Evolutionary conservation across 2,329 filamentous ascomycete genomes (phyloP).

Genomic region (Talaromyces amestolkiae): DNA sequence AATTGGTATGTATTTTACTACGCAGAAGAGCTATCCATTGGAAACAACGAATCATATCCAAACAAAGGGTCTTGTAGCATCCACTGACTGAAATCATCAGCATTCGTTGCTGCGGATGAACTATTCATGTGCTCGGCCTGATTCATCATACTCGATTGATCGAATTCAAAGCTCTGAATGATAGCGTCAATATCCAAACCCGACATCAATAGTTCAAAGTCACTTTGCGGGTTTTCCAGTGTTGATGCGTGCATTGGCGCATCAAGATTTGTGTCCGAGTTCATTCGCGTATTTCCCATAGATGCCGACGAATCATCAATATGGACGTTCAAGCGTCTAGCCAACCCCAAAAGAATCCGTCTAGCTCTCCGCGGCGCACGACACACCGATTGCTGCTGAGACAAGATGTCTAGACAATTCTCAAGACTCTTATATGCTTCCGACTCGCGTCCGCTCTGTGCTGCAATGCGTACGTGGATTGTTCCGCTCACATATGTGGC

Average conservation of each 20-base stretch:
- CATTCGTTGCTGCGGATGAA: not conserved
- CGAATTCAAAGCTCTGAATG: conserved; percentile 28
- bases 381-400: conserved; percentile 24
- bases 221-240: conserved; percentile 5
- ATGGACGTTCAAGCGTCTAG: conserved; percentile 23
- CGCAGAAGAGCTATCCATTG: not conserved
- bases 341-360: conserved; percentile 25
- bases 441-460: conserved; percentile 25
- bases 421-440: conserved; percentile 29
- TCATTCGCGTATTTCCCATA: not conserved
- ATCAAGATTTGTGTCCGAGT: not conserved
- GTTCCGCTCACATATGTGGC: conserved; percentile 56
- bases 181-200: conserved; percentile 30
- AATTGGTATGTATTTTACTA: not conserved
- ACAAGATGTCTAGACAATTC: conserved; percentile 24
- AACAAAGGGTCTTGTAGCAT: conserved; percentile 11
- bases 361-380: conserved; percentile 26
- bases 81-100: not conserved
- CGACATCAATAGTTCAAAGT: conserved; percentile 16
- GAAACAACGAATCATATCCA: conserved; percentile 16
- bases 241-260: not conserved
- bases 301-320: not conserved
- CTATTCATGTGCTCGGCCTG: not conserved
- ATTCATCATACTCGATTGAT: conserved; percentile 8
- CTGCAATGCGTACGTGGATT: conserved; percentile 52